These are phyloP conservation scores for Vitis labrusca DNA, from an alignment of 164 flowering plant genomes.

Conservation along the genomic window DNA sequence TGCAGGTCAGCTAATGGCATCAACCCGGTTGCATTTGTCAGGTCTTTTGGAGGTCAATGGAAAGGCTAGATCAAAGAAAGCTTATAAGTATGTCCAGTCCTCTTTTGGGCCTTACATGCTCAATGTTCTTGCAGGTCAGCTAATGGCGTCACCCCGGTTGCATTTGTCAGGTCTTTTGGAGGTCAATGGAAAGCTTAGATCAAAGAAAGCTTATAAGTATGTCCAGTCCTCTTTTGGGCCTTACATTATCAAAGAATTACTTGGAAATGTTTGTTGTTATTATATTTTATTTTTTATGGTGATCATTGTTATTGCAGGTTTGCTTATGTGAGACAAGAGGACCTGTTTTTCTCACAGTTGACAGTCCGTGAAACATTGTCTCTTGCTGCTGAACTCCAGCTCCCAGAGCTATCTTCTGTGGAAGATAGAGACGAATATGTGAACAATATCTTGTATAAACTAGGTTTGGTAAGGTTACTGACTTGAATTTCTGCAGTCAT, in stretches of 20 bases:
- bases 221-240: neutral
- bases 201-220: constrained; percentile 63
- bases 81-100: constrained; percentile 52
- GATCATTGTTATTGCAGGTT: constrained; percentile 41
- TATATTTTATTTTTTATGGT: neutral
- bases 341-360: constrained; percentile 93
- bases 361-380: constrained; percentile 91
- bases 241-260: neutral
- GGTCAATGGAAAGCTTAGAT: constrained; percentile 62
- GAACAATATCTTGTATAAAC: constrained; percentile 65
- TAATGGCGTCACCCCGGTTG: constrained; percentile 61
- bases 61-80: constrained; percentile 38
- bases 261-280: neutral
- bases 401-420: constrained; percentile 50
- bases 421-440: constrained; percentile 84
- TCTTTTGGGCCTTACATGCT: constrained; percentile 30
- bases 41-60: constrained; percentile 88
- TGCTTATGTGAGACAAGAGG: constrained; percentile 95
- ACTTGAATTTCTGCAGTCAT: neutral
- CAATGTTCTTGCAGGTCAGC: constrained; percentile 90
- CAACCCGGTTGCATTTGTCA: constrained; percentile 69
- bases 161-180: constrained; percentile 80
- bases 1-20: constrained; percentile 78
- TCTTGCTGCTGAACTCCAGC: constrained; percentile 93
- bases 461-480: constrained; percentile 75